Conservation (phyloP, 371 early-diverging fungal genomes). For the Mortierella sp. region DNA sequence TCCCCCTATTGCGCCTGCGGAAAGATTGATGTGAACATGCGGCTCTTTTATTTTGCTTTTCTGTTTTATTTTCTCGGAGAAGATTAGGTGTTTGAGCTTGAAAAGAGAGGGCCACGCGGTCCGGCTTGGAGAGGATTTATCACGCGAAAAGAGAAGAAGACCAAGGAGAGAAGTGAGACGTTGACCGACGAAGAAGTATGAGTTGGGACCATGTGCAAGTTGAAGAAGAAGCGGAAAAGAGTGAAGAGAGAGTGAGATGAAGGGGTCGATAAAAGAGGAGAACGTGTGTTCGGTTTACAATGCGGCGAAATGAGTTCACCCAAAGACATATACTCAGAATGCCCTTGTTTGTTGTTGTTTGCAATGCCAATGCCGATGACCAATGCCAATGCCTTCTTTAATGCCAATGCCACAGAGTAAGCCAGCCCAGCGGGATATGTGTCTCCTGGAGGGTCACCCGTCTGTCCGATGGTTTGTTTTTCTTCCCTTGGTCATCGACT, state of each 20-base stretch:
- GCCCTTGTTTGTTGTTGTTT: neutral
- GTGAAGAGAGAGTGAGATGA: neutral
- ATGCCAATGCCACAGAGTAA: too few relatives aligned
- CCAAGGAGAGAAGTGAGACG: too few relatives aligned
- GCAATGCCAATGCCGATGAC: neutral
- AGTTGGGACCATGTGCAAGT: constrained; percentile 8
- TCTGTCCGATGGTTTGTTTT: neutral
- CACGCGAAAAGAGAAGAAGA: neutral
- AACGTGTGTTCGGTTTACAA: neutral
- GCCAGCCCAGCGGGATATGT: constrained; percentile 4
- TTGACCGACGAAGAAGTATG: neutral
- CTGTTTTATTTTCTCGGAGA: constrained; percentile 1
- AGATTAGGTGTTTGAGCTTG: neutral
- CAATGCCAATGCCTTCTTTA: neutral
- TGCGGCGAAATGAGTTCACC: neutral
- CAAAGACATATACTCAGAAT: neutral
- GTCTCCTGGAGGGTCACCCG: neutral
- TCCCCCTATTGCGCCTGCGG: neutral
- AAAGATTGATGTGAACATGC: constrained; percentile 6
- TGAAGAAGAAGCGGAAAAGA: neutral
- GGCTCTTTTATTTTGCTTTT: constrained; percentile 1
- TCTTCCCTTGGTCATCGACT: neutral
- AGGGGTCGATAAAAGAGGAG: neutral
- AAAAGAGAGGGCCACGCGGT: neutral
- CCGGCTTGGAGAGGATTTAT: neutral